Conservation (phyloP, 495 filamentous ascomycete genomes). For the Symbiotaphrina buchneri region DNA sequence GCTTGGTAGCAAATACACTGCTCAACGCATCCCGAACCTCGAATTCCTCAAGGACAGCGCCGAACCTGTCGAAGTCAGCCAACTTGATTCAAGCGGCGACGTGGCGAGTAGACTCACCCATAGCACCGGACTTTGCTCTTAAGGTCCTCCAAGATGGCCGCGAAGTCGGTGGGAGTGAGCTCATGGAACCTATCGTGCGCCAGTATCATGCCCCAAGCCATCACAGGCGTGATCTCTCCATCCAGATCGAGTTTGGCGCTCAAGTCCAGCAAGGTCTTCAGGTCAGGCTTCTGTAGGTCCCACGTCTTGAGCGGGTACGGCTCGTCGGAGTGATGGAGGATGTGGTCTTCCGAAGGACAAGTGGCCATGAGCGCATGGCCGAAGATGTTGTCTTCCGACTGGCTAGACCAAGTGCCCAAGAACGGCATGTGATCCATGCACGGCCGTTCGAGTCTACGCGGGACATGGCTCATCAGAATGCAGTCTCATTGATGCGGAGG, state of each 20-base stretch:
- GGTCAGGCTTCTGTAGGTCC: slow-evolving; percentile 42
- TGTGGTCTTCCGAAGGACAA: slow-evolving; percentile 44
- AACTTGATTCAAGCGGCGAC: slow-evolving; percentile 1
- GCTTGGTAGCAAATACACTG: slow-evolving; percentile 40
- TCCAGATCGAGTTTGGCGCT: slow-evolving; percentile 69
- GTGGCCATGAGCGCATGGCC: slow-evolving; percentile 83
- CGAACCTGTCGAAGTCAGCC: slow-evolving; percentile 29
- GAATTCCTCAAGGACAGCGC: slow-evolving; percentile 75
- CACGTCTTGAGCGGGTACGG: slow-evolving; percentile 19
- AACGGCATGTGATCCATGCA: slow-evolving; percentile 89
- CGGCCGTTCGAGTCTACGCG: slow-evolving; percentile 71
- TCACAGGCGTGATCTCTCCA: slow-evolving; percentile 89
- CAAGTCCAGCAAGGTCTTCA: slow-evolving; percentile 61
- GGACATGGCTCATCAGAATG: slow-evolving; percentile 8
- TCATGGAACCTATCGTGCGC: slow-evolving; percentile 41
- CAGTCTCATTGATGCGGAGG: slow-evolving; percentile 29
- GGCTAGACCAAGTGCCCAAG: slow-evolving; percentile 34
- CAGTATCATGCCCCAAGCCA: slow-evolving; percentile 73
- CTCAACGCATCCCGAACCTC: slow-evolving; percentile 74
- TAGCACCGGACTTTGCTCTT: slow-evolving; percentile 74
- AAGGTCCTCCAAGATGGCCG: slow-evolving; percentile 46
- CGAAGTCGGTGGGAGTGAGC: slow-evolving; percentile 46
- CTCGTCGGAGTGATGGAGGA: slow-evolving; percentile 17
- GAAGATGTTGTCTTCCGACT: slow-evolving; percentile 18
- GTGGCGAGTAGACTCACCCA: slow-evolving; percentile 38